Base-by-base conservation (phyloP, 2,329 filamentous ascomycete genomes). In the Nigrospora osmanthi region DNA sequence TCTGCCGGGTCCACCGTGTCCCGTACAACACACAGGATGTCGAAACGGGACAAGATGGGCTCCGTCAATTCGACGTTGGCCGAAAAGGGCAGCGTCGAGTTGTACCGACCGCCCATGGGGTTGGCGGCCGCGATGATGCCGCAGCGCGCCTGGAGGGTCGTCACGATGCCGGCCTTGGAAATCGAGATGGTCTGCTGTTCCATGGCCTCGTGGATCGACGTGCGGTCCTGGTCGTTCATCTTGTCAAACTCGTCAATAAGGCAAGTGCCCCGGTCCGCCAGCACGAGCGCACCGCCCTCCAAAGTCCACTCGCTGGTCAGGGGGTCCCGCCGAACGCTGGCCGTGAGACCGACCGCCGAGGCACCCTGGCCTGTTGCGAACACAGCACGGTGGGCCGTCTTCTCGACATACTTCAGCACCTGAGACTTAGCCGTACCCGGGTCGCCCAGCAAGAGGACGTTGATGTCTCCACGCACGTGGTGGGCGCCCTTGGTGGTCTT, bases 161-260 rank as follows among this genome's bases (percentile, higher is more conserved):
- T 98, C 37, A 98, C 93, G 49, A 98, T 98, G 67, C 93, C 93
- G 1, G 93, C 93, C 64, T 98, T 98, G 52, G 89, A 95, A 60
- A 98, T 98, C 49, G 91, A 97, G 54, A 98, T 98, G 2, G 93
- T 98, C 69, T 98, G 93, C 67, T 98, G 93, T 67, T 98, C 93
- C 93, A 98, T 98, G 48, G 93, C 93, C 73, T 98, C 93, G 76
- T 98, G 93, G 55, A 98, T 98, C 9, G 89, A 95, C 1, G 93
- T 97, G 52, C 93, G 82, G 65, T 98, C 93, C 62, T 97, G 89
- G 63, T 98, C 93, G 64, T 97, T 97, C 93, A 98, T 98, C 76
- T 98, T 98, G 78, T 98, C 93, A 58, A 98, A 98, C 67, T 98
- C 93, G 58, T 98, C 93, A 51, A 98, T 98, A 30, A 98, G 75